A percentile compares a stretch with the other conserved stretches of the same genome.
These are phyloP conservation scores for Kwoniella bestiolae DNA, from an alignment of 768 basidiomycete species.

Conservation along the genomic window DNA sequence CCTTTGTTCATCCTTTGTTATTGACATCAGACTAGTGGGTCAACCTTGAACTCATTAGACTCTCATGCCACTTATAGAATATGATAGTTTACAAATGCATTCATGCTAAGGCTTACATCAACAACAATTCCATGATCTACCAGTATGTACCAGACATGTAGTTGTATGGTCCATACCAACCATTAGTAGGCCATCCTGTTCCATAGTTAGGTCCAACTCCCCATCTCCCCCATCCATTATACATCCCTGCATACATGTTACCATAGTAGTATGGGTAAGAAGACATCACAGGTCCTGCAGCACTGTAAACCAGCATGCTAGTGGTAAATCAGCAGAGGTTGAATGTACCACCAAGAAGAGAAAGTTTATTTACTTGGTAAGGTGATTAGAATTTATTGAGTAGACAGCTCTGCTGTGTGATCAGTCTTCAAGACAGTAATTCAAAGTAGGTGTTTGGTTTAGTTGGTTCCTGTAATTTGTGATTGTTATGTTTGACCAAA, in stretches of 20 bases:
- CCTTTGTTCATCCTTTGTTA: not conserved
- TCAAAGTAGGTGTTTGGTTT: not conserved
- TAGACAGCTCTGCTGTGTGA: conserved; percentile 12
- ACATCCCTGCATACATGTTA: conserved; percentile 32
- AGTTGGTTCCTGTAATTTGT: not conserved
- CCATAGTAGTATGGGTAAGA: conserved; percentile 23
- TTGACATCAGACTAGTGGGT: no score
- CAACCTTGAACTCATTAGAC: no score
- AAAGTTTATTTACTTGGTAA: conserved; percentile 6
- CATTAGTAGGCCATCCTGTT: conserved; percentile 21
- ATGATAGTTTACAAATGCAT: no score
- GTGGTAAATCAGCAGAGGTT: conserved; percentile 2
- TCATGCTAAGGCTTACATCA: not conserved
- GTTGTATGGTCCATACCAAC: conserved; percentile 34
- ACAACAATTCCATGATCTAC: not conserved
- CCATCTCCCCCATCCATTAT: conserved; percentile 40
- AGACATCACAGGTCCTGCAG: conserved; percentile 27
- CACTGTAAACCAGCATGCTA: conserved; percentile 24
- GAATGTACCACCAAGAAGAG: not conserved
- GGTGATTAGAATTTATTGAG: not conserved
- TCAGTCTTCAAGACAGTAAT: conserved; percentile 13
- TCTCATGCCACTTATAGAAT: no score
- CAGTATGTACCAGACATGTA: conserved; percentile 46
- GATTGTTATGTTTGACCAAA: not conserved
- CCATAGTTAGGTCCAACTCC: conserved; percentile 46